Evolutionary conservation across 768 basidiomycete genomes (phyloP).

Genomic region (Boletus edulis): DNA sequence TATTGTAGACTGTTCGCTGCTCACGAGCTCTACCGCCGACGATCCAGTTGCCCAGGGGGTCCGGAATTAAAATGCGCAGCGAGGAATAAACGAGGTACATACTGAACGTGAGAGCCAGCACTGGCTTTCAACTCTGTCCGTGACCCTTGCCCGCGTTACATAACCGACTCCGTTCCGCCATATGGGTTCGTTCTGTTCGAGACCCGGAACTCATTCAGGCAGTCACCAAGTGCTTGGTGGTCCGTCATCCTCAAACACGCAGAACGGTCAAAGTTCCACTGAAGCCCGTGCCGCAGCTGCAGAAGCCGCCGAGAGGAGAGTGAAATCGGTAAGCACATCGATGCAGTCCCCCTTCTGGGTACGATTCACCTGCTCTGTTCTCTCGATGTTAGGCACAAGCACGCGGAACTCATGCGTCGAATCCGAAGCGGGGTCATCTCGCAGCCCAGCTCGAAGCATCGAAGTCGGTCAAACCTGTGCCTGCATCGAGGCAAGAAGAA

Average conservation of each 20-base stretch:
- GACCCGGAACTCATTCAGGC: constrained; percentile 38
- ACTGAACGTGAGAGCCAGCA: constrained; percentile 16
- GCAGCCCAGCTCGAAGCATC: constrained; percentile 41
- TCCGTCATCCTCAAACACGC: constrained; percentile 22
- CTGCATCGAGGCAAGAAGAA: constrained; percentile 40
- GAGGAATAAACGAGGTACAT: constrained; percentile 21
- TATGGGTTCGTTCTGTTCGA: constrained; percentile 65
- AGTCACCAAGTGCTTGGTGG: constrained; percentile 51
- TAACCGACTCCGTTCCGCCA: not conserved
- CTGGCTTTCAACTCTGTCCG: not conserved
- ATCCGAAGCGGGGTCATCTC: constrained; percentile 46
- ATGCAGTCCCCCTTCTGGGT: constrained; percentile 10
- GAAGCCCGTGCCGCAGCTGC: constrained; percentile 56
- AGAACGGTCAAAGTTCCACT: constrained; percentile 25
- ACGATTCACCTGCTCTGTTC: constrained; percentile 21
- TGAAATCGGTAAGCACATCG: constrained; percentile 48
- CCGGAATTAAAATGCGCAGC: constrained; percentile 2
- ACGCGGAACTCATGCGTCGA: constrained; percentile 42
- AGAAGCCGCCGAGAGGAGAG: constrained; percentile 60
- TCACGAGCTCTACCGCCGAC: not conserved
- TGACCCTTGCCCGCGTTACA: not conserved
- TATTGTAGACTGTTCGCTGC: not conserved
- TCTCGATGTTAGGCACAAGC: constrained; percentile 34
- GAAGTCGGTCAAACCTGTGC: constrained; percentile 34
- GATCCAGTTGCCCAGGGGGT: not conserved